A percentile compares a stretch with the other conserved stretches of the same genome.
phyloP scores from a whole-genome alignment of 768 basidiomycete species.

The Lactarius trivialis region DNA sequence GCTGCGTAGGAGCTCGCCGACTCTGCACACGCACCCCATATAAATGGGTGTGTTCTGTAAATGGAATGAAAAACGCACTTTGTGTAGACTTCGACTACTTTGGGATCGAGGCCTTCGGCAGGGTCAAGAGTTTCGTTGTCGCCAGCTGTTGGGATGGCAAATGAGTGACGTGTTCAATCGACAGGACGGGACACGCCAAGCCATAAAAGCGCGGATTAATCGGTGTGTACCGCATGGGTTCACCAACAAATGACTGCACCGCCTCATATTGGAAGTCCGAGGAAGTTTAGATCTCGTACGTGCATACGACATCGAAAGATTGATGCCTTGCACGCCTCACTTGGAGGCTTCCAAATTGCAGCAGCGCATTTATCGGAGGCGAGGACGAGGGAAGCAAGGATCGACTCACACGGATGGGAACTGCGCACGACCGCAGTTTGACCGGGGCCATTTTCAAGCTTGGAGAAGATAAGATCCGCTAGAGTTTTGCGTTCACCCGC shows the following conservation, averaged over 20 bases:
- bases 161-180: conserved; percentile 3
- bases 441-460: conserved; percentile 61
- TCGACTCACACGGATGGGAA: conserved; percentile 44
- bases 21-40: conserved; percentile 41
- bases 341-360: no score
- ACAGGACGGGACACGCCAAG: not conserved
- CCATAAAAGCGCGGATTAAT: not conserved
- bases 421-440: conserved; percentile 53
- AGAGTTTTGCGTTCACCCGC: conserved; percentile 74
- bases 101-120: conserved; percentile 82
- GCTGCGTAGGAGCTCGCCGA: conserved; percentile 75
- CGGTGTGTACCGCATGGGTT: not conserved
- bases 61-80: conserved; percentile 52
- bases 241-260: not conserved
- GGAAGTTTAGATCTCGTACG: not conserved
- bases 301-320: no score
- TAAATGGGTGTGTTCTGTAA: not conserved
- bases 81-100: conserved; percentile 87
- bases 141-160: conserved; percentile 39
- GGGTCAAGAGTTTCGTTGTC: conserved; percentile 56
- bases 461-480: conserved; percentile 95
- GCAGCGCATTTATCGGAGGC: no score
- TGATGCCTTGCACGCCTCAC: no score
- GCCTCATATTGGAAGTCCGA: not conserved
- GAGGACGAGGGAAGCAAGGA: not conserved